Conservation (phyloP, 306 rosid genomes). For the Trifolium dubium region DNA sequence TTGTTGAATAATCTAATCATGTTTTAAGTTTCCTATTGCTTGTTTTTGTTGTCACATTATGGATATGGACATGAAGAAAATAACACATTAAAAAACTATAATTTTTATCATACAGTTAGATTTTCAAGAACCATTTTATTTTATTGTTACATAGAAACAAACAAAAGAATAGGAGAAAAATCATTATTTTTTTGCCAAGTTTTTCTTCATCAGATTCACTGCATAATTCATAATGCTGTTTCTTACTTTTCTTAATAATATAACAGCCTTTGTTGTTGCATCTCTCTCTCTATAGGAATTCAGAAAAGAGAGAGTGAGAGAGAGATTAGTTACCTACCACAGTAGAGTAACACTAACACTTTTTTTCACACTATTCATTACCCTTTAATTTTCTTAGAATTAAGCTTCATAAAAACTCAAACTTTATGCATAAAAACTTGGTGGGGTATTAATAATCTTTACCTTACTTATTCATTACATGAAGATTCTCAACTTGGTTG, state of each 20-base stretch:
- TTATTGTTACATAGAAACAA: conserved; percentile 2
- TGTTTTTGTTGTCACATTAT: conserved; percentile 11
- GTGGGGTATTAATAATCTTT: conserved; percentile 54
- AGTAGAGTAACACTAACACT: conserved; percentile 32
- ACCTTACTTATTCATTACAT: conserved; percentile 58
- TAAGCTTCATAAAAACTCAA: conserved; percentile 36
- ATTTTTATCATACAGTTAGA: conserved; percentile 23
- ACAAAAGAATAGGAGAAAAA: conserved; percentile 12
- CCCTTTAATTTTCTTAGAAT: conserved; percentile 15
- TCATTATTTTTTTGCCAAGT: background rate
- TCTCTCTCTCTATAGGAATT: conserved; percentile 35
- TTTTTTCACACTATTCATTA: conserved; percentile 38
- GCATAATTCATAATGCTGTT: conserved; percentile 41
- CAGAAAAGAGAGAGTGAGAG: conserved; percentile 34
- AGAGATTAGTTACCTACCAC: conserved; percentile 52
- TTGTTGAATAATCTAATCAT: conserved; percentile 34
- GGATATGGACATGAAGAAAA: conserved; percentile 29
- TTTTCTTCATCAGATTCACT: conserved; percentile 35
- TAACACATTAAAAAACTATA: background rate
- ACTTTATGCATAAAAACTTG: conserved; percentile 44
- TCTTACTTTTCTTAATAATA: conserved; percentile 33
- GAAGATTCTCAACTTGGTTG: conserved; percentile 65
- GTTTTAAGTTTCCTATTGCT: conserved; percentile 43
- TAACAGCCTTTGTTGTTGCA: conserved; percentile 33
- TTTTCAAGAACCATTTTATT: conserved; percentile 32